These are phyloP conservation scores for Acanthamoeba royreba DNA, from an alignment of 208 protist species.

Conservation along the genomic window DNA sequence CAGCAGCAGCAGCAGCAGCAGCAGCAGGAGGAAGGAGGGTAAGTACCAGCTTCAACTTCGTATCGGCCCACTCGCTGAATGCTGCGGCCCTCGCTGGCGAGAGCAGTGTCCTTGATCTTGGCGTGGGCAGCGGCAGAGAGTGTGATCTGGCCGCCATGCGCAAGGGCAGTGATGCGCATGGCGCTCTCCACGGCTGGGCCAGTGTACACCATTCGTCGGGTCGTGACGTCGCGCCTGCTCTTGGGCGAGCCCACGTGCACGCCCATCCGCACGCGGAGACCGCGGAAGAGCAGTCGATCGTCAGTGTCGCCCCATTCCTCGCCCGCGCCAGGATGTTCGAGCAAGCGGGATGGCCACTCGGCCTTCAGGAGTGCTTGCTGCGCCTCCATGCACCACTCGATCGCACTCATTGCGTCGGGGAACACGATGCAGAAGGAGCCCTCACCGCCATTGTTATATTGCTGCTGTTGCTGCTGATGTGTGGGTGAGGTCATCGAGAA, in stretches of 20 bases:
- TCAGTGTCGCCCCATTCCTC: neutral
- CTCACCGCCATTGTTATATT: neutral
- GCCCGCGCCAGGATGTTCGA: neutral
- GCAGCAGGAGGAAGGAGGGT: too few relatives aligned
- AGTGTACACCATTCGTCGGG: neutral
- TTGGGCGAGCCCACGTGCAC: neutral
- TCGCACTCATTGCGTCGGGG: neutral
- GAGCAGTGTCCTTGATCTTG: neutral
- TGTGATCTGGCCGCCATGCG: neutral
- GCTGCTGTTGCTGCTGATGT: too few relatives aligned
- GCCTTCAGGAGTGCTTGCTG: neutral
- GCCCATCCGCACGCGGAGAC: neutral
- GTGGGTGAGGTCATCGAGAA: neutral
- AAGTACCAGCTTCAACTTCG: too few relatives aligned
- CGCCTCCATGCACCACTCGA: neutral
- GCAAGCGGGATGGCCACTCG: neutral
- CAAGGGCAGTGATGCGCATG: neutral
- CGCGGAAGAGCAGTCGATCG: neutral
- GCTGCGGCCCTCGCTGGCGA: too few relatives aligned
- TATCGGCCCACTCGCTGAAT: too few relatives aligned
- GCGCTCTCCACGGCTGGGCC: neutral
- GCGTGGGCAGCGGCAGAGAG: neutral
- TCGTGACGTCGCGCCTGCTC: neutral
- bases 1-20: too few relatives aligned
- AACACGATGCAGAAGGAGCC: neutral